A percentile compares a stretch with the other conserved stretches of the same genome.
Evolutionary conservation across 768 basidiomycete genomes (phyloP).

Genomic region (Trametes villosa): DNA sequence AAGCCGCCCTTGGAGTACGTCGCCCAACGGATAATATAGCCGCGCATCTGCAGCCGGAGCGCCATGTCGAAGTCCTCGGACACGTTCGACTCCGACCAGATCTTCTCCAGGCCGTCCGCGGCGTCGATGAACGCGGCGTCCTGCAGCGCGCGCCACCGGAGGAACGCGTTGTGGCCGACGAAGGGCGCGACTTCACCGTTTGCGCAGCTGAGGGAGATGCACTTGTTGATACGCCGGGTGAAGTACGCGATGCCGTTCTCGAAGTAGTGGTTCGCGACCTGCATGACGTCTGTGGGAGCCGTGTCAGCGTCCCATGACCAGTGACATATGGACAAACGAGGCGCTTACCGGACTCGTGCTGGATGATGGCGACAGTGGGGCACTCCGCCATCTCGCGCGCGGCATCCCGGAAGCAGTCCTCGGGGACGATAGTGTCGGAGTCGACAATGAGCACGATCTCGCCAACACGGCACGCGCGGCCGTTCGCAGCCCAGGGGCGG

Average conservation of each 20-base stretch:
- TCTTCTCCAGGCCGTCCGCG: conserved; percentile 53
- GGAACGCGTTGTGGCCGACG: conserved; percentile 56
- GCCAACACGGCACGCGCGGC: conserved; percentile 47
- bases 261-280: conserved; percentile 58
- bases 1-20: conserved; percentile 85
- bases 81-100: conserved; percentile 70
- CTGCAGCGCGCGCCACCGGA: conserved; percentile 62
- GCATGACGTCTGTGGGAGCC: conserved; percentile 51
- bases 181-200: conserved; percentile 51
- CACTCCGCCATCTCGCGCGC: conserved; percentile 53
- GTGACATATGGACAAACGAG: background rate
- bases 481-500: conserved; percentile 41
- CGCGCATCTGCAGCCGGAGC: conserved; percentile 59
- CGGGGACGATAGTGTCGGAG: conserved; percentile 55
- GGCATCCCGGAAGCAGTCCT: conserved; percentile 58
- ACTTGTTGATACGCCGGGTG: conserved; percentile 52
- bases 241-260: conserved; percentile 54
- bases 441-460: conserved; percentile 54
- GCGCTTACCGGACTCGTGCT: conserved; percentile 49
- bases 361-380: conserved; percentile 54
- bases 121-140: conserved; percentile 58
- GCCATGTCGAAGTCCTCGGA: conserved; percentile 77
- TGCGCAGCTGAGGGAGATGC: conserved; percentile 43
- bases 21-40: conserved; percentile 62
- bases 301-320: background rate